phyloP scores from a whole-genome alignment of 306 rosid species.

The Sophora flavescens region DNA sequence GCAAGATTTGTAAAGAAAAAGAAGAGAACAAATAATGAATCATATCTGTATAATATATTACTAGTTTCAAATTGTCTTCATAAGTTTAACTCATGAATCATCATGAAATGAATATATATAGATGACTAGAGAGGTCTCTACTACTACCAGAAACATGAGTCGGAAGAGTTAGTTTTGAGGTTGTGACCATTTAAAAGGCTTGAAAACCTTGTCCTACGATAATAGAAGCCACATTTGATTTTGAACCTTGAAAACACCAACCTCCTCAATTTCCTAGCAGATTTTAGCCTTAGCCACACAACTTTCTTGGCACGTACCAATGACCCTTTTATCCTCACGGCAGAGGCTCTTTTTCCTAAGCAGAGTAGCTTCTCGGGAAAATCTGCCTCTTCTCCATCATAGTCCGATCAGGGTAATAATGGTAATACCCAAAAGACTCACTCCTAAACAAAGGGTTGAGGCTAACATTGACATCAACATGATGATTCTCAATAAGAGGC shows the following conservation, averaged over 20 bases:
- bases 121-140: background rate
- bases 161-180: constrained; percentile 46
- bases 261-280: constrained; percentile 52
- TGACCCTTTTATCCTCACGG: constrained; percentile 68
- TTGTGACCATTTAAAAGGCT: constrained; percentile 48
- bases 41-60: constrained; percentile 6
- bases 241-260: constrained; percentile 56
- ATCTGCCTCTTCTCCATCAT: constrained; percentile 86
- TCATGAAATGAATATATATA: background rate
- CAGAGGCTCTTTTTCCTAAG: constrained; percentile 60
- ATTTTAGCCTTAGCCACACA: constrained; percentile 57
- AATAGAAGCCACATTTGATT: constrained; percentile 59
- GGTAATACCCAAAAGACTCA: constrained; percentile 60
- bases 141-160: constrained; percentile 57
- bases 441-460: constrained; percentile 55
- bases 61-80: background rate
- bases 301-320: constrained; percentile 63
- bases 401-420: constrained; percentile 45
- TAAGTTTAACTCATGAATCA: background rate
- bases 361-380: constrained; percentile 84
- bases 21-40: background rate
- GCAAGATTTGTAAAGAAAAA: too few species aligned
- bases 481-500: constrained; percentile 36
- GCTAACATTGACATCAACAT: constrained; percentile 2
- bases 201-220: constrained; percentile 59